Conservation (phyloP, 2,329 filamentous ascomycete genomes). For the Fulvia fulva region DNA sequence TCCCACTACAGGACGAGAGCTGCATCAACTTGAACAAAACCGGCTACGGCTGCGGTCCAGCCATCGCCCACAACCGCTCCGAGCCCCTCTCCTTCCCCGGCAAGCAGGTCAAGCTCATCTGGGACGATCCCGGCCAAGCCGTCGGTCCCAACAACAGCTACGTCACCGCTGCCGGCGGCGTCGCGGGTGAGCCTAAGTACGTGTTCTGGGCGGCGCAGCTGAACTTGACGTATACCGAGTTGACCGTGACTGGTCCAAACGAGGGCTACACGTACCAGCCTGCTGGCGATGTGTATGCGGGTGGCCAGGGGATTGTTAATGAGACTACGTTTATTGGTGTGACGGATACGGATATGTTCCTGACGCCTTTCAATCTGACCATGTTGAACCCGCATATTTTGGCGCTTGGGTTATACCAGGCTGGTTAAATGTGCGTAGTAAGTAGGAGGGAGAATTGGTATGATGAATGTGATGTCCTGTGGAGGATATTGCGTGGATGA, state of each 20-base stretch:
- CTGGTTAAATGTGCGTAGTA: slow-evolving; percentile 52
- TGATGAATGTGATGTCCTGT: neutral
- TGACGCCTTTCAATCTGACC: slow-evolving; percentile 73
- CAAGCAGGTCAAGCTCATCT: slow-evolving; percentile 64
- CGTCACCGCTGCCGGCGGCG: slow-evolving; percentile 52
- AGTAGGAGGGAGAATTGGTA: neutral
- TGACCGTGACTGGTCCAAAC: slow-evolving; percentile 62
- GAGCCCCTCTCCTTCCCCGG: slow-evolving; percentile 71
- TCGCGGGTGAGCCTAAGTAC: slow-evolving; percentile 58
- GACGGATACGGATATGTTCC: slow-evolving; percentile 62
- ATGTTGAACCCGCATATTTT: slow-evolving; percentile 73
- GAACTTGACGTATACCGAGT: slow-evolving; percentile 49
- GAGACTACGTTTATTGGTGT: slow-evolving; percentile 76
- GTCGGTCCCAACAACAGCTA: slow-evolving; percentile 83
- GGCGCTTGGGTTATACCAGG: slow-evolving; percentile 71
- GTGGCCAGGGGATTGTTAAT: slow-evolving; percentile 64
- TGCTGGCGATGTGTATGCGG: slow-evolving; percentile 61
- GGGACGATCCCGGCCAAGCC: slow-evolving; percentile 65
- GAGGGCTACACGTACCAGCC: slow-evolving; percentile 70
- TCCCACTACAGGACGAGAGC: slow-evolving; percentile 43
- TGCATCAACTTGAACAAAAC: slow-evolving; percentile 57
- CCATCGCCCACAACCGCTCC: slow-evolving; percentile 65
- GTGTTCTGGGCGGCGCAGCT: slow-evolving; percentile 76
- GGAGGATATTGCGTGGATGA: neutral
- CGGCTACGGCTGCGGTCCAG: slow-evolving; percentile 58